A percentile compares a stretch with the other conserved stretches of the same genome.
phyloP scores from a whole-genome alignment of 2,329 filamentous ascomycete species.

The Pseudomassariella vexata region DNA sequence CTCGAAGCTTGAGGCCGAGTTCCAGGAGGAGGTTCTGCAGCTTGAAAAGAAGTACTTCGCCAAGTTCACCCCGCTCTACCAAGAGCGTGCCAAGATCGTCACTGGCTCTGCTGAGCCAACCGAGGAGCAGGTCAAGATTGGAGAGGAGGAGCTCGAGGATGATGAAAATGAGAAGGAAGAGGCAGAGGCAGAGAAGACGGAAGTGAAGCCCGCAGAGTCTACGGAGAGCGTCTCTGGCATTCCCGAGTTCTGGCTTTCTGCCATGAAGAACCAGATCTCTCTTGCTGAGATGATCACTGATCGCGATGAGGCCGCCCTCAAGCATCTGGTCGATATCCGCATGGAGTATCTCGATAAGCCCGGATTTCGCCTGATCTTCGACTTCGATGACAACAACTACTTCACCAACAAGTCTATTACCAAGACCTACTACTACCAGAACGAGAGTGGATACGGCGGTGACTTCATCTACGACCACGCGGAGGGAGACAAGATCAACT shows the following conservation, averaged over 20 bases:
- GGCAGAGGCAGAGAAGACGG: slow-evolving; percentile 49
- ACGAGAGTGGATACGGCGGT: slow-evolving; percentile 95
- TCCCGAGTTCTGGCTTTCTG: slow-evolving; percentile 98
- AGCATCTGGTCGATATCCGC: slow-evolving; percentile 83
- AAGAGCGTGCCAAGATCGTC: slow-evolving; percentile 89
- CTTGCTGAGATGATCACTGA: slow-evolving; percentile 99
- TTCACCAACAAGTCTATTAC: slow-evolving; percentile 96
- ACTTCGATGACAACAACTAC: slow-evolving; percentile 91
- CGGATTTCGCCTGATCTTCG: slow-evolving; percentile 96
- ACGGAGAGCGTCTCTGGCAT: slow-evolving; percentile 66
- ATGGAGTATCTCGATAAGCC: slow-evolving; percentile 99
- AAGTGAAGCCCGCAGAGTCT: slow-evolving; percentile 47
- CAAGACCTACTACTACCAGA: slow-evolving; percentile 99
- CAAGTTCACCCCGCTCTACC: slow-evolving; percentile 95
- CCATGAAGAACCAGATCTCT: slow-evolving; percentile 99
- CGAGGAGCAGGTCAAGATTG: slow-evolving; percentile 79
- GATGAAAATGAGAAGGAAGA: slow-evolving; percentile 52
- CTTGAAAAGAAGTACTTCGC: slow-evolving; percentile 99
- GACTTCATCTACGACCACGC: slow-evolving; percentile 99
- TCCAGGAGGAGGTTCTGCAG: slow-evolving; percentile 96
- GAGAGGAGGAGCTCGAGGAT: slow-evolving; percentile 73
- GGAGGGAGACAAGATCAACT: slow-evolving; percentile 96
- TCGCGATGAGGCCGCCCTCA: slow-evolving; percentile 88
- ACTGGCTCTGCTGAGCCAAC: slow-evolving; percentile 84
- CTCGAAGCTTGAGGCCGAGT: slow-evolving; percentile 95